phyloP scores from a whole-genome alignment of 2,329 filamentous ascomycete genomes.

The Pyricularia sp. region DNA sequence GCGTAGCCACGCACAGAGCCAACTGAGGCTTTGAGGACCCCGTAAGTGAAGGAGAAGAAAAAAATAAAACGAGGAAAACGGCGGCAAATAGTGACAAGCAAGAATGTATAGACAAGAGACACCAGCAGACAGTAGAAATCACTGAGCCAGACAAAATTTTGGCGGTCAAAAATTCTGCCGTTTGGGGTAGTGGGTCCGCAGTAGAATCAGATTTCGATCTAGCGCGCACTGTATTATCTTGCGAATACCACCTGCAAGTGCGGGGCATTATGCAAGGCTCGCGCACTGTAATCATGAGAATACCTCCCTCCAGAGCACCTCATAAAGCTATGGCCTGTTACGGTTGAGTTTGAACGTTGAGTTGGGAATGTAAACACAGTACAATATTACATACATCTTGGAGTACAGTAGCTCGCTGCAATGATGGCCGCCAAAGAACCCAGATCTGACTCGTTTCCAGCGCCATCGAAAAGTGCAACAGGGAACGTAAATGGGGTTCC shows the following conservation, averaged over 20 bases:
- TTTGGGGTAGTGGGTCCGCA: neutral
- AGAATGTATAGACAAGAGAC: neutral
- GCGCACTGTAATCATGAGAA: neutral
- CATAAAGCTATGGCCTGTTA: neutral
- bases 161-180: slow-evolving; percentile 1
- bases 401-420: neutral
- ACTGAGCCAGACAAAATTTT: neutral
- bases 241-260: neutral
- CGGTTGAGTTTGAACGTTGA: no score
- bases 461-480: slow-evolving; percentile 46
- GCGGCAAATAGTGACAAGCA: neutral
- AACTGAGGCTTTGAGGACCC: neutral
- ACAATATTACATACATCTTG: neutral
- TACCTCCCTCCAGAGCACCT: neutral
- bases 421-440: slow-evolving; percentile 1
- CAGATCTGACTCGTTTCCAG: slow-evolving; percentile 54
- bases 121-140: neutral
- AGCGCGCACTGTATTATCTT: neutral
- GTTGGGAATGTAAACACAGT: neutral
- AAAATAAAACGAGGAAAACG: neutral
- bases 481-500: slow-evolving; percentile 56
- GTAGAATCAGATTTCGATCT: neutral
- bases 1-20: neutral
- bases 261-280: neutral
- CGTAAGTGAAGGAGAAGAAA: neutral